Base-by-base conservation (phyloP, 1,284 basidiomycete species). In the Heliocybe sulcata region DNA sequence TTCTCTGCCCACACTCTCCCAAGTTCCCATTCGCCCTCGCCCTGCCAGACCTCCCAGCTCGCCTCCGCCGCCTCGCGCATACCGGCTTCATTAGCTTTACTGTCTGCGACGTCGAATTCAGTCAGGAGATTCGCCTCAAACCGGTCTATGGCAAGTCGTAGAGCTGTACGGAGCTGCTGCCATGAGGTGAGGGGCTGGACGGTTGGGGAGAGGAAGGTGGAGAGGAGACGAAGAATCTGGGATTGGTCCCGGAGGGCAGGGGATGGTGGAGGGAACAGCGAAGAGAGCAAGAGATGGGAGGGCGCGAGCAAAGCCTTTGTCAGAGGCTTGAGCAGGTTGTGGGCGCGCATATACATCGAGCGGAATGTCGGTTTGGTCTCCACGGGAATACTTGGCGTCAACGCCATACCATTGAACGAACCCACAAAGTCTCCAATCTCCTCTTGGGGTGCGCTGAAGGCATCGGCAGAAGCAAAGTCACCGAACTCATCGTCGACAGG, bases 1-100 rank as follows among this genome's bases (percentile, higher is more conserved):
- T 96, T 96, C 70, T 98, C 94, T 1, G 91, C 85, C 90, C 95
- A 98, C 19, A 94, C 86, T 54, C 90, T 83, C 0, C 90, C 92
- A 74, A 94, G 84, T 67, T 95, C 93, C 92, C 92, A 95, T 58
- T 92, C 90, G n/a, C 73, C 64, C 38, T 64, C 59, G 9, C 61
- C 73, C 62, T 77, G 77, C 72, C 83, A 92, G 0, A 96, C 81
- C 60, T 87, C 83, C 93, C 92, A 97, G 61, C 90, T 87, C 0
- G 90, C 83, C 52, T 82, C 79, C 2, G 93, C 91, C 0, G 86
- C 87, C 50, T 86, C 80, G 35, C 77, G 76, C 92, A 98, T 96
- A 10, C 72, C 81, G 1, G 62, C 65, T 59, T 92, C 88, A 60
- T 95, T 82, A 1, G 76, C 75, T 35, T 77, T 77, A 2, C 81